Evolutionary conservation across 176 grass and related monocot species (phyloP).

Genomic region (Typha latifolia): DNA sequence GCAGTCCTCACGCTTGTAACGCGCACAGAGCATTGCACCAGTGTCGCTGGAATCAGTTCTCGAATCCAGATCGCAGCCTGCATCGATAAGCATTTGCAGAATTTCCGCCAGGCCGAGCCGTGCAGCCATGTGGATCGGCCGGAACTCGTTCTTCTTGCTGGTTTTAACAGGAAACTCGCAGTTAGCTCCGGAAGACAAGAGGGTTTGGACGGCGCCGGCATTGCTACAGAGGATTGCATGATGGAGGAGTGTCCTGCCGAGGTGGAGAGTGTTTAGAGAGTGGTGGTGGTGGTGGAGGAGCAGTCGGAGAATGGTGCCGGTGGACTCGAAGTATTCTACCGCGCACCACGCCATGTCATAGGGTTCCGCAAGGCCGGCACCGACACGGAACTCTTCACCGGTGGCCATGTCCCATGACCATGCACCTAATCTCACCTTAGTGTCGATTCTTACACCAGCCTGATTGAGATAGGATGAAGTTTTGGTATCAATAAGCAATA

Average conservation of each 20-base stretch:
- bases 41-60: slow-evolving; percentile 60
- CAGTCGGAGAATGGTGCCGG: slow-evolving; percentile 53
- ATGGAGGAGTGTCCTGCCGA: slow-evolving; percentile 66
- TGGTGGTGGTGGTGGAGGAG: slow-evolving; percentile 51
- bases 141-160: slow-evolving; percentile 35
- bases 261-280: slow-evolving; percentile 26
- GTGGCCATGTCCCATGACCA: slow-evolving; percentile 91
- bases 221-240: slow-evolving; percentile 87
- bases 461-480: slow-evolving; percentile 5
- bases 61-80: slow-evolving; percentile 49
- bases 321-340: slow-evolving; percentile 83
- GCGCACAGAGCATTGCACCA: slow-evolving; percentile 33
- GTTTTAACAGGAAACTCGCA: slow-evolving; percentile 47
- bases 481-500: too few species aligned
- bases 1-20: slow-evolving; percentile 58
- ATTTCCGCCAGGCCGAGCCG: slow-evolving; percentile 53
- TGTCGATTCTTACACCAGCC: slow-evolving; percentile 61
- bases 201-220: slow-evolving; percentile 39
- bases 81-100: slow-evolving; percentile 37
- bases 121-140: slow-evolving; percentile 58
- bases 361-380: slow-evolving; percentile 77
- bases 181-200: slow-evolving; percentile 50
- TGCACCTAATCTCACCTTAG: slow-evolving; percentile 63
- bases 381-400: slow-evolving; percentile 84
- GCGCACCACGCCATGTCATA: slow-evolving; percentile 81